Conservation (phyloP, 192 early-diverging fungal species). For the Coemansia sp. region DNA sequence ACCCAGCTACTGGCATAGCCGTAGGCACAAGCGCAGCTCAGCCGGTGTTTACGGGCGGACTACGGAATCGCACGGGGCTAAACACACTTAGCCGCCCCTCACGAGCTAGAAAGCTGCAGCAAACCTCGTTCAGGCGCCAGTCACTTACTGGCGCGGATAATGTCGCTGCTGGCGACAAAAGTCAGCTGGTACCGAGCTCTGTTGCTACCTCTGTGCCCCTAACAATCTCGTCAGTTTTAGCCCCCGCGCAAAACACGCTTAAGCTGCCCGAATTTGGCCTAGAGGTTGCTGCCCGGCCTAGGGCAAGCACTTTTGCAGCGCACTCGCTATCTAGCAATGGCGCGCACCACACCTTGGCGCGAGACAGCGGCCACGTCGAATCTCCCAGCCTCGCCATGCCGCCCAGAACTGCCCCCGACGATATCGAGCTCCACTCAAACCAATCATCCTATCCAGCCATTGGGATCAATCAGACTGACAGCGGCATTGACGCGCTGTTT, state of each 20-base stretch:
- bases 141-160: background rate
- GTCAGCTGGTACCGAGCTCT: background rate
- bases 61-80: slow-evolving; percentile 18
- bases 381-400: background rate
- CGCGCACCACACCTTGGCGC: background rate
- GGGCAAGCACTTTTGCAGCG: slow-evolving; percentile 31
- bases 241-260: background rate
- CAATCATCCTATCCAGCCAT: slow-evolving; percentile 15
- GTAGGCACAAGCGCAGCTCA: background rate
- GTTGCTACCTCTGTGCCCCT: background rate
- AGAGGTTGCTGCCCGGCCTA: slow-evolving; percentile 2
- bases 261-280: slow-evolving; percentile 3
- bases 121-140: slow-evolving; percentile 14
- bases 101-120: slow-evolving; percentile 18
- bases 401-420: background rate
- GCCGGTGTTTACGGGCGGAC: slow-evolving; percentile 23
- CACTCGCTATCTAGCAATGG: background rate
- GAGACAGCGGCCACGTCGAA: slow-evolving; percentile 41
- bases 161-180: background rate
- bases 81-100: slow-evolving; percentile 30
- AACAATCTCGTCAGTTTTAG: background rate
- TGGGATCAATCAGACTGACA: slow-evolving; percentile 12
- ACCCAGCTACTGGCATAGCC: background rate
- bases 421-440: slow-evolving; percentile 15
- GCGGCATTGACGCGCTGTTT: slow-evolving; percentile 28